These are phyloP conservation scores for Amanita muscaria DNA, from an alignment of 768 basidiomycete species.

Conservation along the genomic window DNA sequence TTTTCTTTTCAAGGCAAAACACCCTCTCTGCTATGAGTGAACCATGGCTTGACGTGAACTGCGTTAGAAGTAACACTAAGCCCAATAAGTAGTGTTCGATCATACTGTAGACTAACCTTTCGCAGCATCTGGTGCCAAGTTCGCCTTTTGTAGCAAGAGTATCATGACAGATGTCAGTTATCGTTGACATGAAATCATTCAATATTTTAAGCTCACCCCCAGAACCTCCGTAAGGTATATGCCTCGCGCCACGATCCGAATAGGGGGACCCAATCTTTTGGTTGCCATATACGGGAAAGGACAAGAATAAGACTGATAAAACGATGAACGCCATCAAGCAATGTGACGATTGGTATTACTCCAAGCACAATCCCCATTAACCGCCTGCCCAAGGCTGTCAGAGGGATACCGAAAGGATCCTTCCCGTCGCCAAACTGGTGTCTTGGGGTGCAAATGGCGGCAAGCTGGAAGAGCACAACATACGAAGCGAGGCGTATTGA, in stretches of 20 bases:
- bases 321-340: slow-evolving; percentile 4
- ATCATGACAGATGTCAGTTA: not conserved
- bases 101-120: too few species aligned
- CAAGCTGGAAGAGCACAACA: slow-evolving; percentile 16
- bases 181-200: not conserved
- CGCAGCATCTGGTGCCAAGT: slow-evolving; percentile 31
- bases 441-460: slow-evolving; percentile 12
- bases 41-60: slow-evolving; percentile 15
- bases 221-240: slow-evolving; percentile 29
- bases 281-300: slow-evolving; percentile 19
- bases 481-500: slow-evolving; percentile 8
- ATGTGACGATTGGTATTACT: slow-evolving; percentile 8
- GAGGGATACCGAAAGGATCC: slow-evolving; percentile 7
- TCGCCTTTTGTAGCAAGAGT: slow-evolving; percentile 15
- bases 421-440: slow-evolving; percentile 13
- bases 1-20: slow-evolving; percentile 19
- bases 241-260: slow-evolving; percentile 26
- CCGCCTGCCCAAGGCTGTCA: slow-evolving; percentile 11
- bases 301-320: slow-evolving; percentile 18
- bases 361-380: slow-evolving; percentile 3
- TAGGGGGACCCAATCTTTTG: slow-evolving; percentile 30
- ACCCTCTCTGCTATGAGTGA: slow-evolving; percentile 17
- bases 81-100: too few species aligned
- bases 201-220: slow-evolving; percentile 26
- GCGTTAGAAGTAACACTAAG: not conserved